These are phyloP conservation scores for Rhodotorula mucilaginosa DNA, from an alignment of 1,284 basidiomycete species.

Conservation along the genomic window DNA sequence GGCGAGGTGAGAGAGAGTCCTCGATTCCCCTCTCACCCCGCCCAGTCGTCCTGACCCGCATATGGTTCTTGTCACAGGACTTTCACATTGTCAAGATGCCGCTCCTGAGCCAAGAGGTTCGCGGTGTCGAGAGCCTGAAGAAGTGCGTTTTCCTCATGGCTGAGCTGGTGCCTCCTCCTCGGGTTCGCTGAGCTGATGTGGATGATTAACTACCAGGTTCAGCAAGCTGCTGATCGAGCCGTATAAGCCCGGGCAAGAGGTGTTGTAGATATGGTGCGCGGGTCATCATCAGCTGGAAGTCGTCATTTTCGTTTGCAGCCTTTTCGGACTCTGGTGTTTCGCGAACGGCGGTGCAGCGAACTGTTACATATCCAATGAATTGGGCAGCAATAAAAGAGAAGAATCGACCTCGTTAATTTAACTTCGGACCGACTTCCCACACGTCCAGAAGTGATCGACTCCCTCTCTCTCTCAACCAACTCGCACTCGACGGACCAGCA, in stretches of 20 bases:
- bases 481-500: neutral
- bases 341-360: too few species aligned
- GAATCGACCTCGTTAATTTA: too few species aligned
- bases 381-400: too few species aligned
- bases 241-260: slow-evolving; percentile 23
- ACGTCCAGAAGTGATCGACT: neutral
- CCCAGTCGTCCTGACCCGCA: neutral
- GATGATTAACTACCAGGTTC: slow-evolving; percentile 34
- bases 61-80: slow-evolving; percentile 56
- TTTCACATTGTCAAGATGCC: slow-evolving; percentile 94
- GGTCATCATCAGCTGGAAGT: neutral
- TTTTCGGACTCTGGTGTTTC: too few species aligned
- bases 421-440: neutral
- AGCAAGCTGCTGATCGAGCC: slow-evolving; percentile 45
- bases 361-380: too few species aligned
- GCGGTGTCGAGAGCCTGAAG: slow-evolving; percentile 87
- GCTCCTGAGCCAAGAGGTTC: slow-evolving; percentile 91
- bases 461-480: neutral
- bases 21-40: too few species aligned
- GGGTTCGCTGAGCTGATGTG: too few species aligned
- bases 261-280: slow-evolving; percentile 7
- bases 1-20: slow-evolving; percentile 30
- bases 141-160: slow-evolving; percentile 53
- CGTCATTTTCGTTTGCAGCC: too few species aligned
- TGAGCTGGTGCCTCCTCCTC: neutral